Evolutionary conservation across 2,329 filamentous ascomycete genomes (phyloP), one percentile per base, ranked within the genome.

Genomic region (Sphaceloma murrayae): DNA sequence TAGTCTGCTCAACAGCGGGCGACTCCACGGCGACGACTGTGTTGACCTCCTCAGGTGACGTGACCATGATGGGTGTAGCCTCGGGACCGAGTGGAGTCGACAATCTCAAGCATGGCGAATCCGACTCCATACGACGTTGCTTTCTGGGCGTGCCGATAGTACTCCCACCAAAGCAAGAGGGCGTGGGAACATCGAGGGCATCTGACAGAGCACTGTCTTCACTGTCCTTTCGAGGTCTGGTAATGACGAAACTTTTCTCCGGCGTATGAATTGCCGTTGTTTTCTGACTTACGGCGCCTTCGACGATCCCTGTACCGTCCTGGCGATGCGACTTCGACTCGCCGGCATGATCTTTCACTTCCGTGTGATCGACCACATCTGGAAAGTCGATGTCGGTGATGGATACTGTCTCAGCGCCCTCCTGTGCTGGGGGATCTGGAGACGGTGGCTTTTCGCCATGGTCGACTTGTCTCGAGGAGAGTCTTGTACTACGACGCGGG

Each of bases 141-240:
- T 40, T 40, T 22, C 36, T 40, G 5, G 36, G 24, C 27, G 36
- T 29, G 24, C 17, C 36, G 24, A 27, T 11, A 27, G 24, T 27
- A 11, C 24, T 27, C 11, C 11, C 24, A n/a, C n/a, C n/a, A 7
- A 40, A 10, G 24, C 13, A 11, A 16, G 36, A 29, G 3, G 36
- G 36, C 24, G 36, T 40, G 14, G 22, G 27, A 22, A 40, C 36
- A 40, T 40, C 36, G 24, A 40, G 22, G 16, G 36, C 36, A 7
- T 40, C 36, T 5, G 36, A 40, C 14, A 40, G 19, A 30, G 36
- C 18, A 16, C 36, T 40, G 9, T 40, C 36, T n/a, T 26, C 30
- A 3, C n/a, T 19, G 11, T 11, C 21, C 14, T 27, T 38, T 2
- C 34, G 34, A 8, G 17, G n/a, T 16, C 30, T 40, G 36, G n/a